Percentiles rank a stretch among this genome's conserved stretches.
Evolutionary conservation across 768 basidiomycete genomes (phyloP).

Genomic region (Phanerodontia chrysosporium): DNA sequence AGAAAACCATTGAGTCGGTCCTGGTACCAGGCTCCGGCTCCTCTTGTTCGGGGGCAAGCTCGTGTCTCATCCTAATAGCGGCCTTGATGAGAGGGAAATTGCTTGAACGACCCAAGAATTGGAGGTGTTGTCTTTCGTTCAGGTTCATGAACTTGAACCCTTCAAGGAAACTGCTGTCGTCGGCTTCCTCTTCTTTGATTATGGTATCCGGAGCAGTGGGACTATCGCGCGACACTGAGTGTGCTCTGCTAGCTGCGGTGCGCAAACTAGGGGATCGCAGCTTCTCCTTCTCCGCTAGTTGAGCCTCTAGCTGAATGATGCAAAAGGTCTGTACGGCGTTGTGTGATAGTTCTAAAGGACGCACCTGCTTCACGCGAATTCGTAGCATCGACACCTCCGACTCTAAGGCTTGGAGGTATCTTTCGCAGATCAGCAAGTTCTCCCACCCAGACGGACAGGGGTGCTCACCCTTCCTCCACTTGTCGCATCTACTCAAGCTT

Average conservation of each 20-base stretch:
- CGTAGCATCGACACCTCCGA: constrained; percentile 10
- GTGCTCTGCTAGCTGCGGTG: no score
- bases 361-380: neutral
- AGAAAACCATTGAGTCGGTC: no score
- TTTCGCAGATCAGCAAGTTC: no score
- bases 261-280: no score
- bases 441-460: no score
- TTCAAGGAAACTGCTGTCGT: neutral
- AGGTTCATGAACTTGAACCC: constrained; percentile 16
- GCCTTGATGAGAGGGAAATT: constrained; percentile 36
- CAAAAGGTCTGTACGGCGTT: neutral
- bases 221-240: no score
- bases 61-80: constrained; percentile 38
- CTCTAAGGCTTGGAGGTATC: neutral
- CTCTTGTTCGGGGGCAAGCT: constrained; percentile 25
- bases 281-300: no score
- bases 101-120: constrained; percentile 39
- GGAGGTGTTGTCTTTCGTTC: constrained; percentile 20
- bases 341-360: no score
- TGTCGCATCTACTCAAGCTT: no score
- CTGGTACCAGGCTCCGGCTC: neutral
- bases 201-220: neutral
- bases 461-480: no score
- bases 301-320: neutral
- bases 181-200: neutral